Evolutionary conservation across 1,139 yeast species (phyloP).

Genomic region (Taphrina populina): DNA sequence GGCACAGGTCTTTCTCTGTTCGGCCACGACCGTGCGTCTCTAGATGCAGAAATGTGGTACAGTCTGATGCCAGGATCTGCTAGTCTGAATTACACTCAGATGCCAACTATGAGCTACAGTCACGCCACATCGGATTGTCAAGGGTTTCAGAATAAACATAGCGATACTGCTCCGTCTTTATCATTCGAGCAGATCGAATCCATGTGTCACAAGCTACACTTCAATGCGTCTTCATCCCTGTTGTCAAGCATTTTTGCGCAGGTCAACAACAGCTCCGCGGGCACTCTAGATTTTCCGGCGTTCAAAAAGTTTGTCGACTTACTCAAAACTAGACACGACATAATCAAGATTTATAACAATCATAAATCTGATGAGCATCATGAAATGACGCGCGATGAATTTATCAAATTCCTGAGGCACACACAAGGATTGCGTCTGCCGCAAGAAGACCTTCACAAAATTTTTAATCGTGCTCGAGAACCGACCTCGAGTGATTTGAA

Average conservation of each 20-base stretch:
- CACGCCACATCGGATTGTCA: background rate
- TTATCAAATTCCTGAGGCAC: conserved; percentile 52
- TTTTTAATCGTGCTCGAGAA: conserved; percentile 17
- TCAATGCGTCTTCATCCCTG: conserved; percentile 55
- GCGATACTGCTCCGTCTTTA: conserved; percentile 42
- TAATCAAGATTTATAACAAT: conserved; percentile 49
- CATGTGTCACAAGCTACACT: conserved; percentile 65
- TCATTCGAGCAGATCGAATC: conserved; percentile 66
- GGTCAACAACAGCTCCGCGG: conserved; percentile 53
- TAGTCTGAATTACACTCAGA: conserved; percentile 38
- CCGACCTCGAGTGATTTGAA: conserved; percentile 6
- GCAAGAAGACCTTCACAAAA: background rate
- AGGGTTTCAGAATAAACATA: background rate
- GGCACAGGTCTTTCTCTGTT: conserved; percentile 44
- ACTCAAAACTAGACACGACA: conserved; percentile 55
- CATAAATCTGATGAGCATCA: conserved; percentile 10
- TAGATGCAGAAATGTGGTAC: conserved; percentile 21
- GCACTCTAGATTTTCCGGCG: conserved; percentile 61
- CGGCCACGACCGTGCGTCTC: background rate
- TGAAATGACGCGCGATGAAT: conserved; percentile 47
- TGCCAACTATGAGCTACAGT: conserved; percentile 34
- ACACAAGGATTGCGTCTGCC: conserved; percentile 48
- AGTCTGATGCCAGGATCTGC: conserved; percentile 4
- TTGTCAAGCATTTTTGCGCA: conserved; percentile 51
- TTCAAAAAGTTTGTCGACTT: conserved; percentile 68